Evolutionary conservation across 257 asterid species (phyloP), one percentile per base, ranked within the genome.

Genomic region (Galeopsis tetrahit): DNA sequence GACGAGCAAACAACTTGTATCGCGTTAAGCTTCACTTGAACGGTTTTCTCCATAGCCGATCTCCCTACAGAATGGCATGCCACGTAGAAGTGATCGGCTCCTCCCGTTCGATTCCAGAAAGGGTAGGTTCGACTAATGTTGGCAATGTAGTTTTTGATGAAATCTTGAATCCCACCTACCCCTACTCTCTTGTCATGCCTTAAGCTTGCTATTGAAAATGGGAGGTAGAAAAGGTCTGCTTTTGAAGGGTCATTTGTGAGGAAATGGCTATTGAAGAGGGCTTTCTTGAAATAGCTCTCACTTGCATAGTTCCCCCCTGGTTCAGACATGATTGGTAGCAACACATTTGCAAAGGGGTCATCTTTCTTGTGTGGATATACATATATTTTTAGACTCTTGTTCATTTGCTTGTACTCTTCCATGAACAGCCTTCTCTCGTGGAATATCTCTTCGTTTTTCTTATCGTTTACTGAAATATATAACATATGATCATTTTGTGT

Each of bases 261-360:
- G 79, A 95, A 95, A 49, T 82, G 92, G 68, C 95, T 88, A 0
- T 71, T 72, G 80, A 82, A 83, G 10, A 95, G 86, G 11, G 86
- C 39, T 32, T 79, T 85, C 84, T 95, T 95, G 96, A 95, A 95
- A 52, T 88, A 92, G 75, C 92, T 87, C 55, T 95, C 99, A 21
- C 99, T 95, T 8, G 99, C 99, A 10, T 92, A 95, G 87, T 95
- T 95, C 0, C 99, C 99, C 0, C 80, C 68, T 0, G 97, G 99
- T 2, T 77, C 82, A 0, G 58, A 5, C 14, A 49, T 74, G 28
- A 35, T 76, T 0, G 93, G 89, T 3, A 88, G 72, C 5, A 92
- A 71, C 32, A 92, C 84, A 17, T 87, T 88, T 43, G 97, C 96
- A 52, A 91, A 94, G 2, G 95, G 90, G 13, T 90, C 91, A 1